Evolutionary conservation across 192 early-diverging fungal genomes (phyloP), one percentile per base, ranked within the genome.

Genomic region (Allomyces arbusculus): DNA sequence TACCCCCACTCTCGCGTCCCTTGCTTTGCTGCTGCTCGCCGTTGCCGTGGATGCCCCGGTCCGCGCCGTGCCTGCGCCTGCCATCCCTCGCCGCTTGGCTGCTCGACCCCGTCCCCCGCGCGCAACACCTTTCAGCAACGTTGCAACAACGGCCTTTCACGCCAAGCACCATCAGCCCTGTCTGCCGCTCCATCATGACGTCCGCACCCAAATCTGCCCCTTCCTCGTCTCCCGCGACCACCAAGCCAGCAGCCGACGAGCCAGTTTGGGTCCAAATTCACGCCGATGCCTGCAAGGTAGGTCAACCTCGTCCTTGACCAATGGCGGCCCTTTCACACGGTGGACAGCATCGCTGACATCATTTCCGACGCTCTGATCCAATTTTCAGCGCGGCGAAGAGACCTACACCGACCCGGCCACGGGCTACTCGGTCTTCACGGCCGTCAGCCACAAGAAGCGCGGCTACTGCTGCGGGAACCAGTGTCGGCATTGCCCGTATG

Each of bases 381-480:
- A 33, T 66, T 10, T 24, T 10, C 44, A 80, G 78, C 66, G 65
- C 11, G 71, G 76, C 62, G 68, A 69, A 50, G 71, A 77, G 62
- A 81, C 71, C 61, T 86, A 86, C 68, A 80, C 73, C 25, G 85
- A 86, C 66, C 85, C 85, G 12, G 81, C 71, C 23, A 86, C 85
- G 10, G 82, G 82, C 2, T 86, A 85, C 68, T 72, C 71, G 23
- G 85, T 85, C 25, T 83, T 86, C 74, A 84, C 85, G 6, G 83
- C 79, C 69, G 64, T 85, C 43, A 68, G 74, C 61, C 85, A 86
- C 68, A 64, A 64, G 61, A 72, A 76, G 55, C 70, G 85, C 28
- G 85, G 82, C 23, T 82, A 82, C 64, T 85, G 85, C 69, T 85
- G 85, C 66, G 85, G 85, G 22, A 82, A 80, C 43, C 73, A 74